Base-by-base conservation (phyloP, 352 stramenopile species). In the Phytophthora meadii region DNA sequence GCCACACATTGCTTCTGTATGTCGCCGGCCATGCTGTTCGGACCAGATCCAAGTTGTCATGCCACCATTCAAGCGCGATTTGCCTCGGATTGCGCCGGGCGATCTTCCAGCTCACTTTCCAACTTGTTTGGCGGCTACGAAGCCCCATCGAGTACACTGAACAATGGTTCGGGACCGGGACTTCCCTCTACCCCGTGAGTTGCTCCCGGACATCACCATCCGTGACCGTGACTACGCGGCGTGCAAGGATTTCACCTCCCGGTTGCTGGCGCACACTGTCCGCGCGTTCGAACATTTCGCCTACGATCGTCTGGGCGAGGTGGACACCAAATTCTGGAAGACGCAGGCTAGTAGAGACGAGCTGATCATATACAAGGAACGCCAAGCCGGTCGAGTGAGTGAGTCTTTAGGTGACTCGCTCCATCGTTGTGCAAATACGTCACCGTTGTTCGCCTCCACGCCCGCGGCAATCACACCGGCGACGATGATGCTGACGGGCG, bases 301-400 rank as follows among this genome's bases (percentile, higher is more conserved):
- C 9, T 61, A 55, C 17, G 57, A 74, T 12, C 62, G 71, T 49
- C 47, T 61, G 2, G 70, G 67, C 30, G 57, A 68, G 25, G 70
- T 84, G 10, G 61, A 78, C 54, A 40, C 50, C 9, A 66, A 53
- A 50, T 68, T 70, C 41, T 84, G 76, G 76, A 84, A 82, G 48
- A 53, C 61, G n/a, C 59, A 82, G 52, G 65, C 70, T 30, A 52
- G 44, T 7, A 55, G 70, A 3, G 73, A 68, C 34, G 60, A 78
- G 46, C 47, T 82, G 46, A 45, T 54, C 30, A 65, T 84, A 15
- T 84, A 77, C 63, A 56, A 61, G 37, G 66, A 80, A 36, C 65
- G 76, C 17, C 19, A 68, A 8, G 30, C 53, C 24, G 63, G 66
- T n/a, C 65, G 32, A 53, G 45, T 68, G 0, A 70, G 55, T 5